These are phyloP conservation scores for Talaromyces sp. DNA, from an alignment of 2,329 filamentous ascomycete genomes.

Conservation along the genomic window DNA sequence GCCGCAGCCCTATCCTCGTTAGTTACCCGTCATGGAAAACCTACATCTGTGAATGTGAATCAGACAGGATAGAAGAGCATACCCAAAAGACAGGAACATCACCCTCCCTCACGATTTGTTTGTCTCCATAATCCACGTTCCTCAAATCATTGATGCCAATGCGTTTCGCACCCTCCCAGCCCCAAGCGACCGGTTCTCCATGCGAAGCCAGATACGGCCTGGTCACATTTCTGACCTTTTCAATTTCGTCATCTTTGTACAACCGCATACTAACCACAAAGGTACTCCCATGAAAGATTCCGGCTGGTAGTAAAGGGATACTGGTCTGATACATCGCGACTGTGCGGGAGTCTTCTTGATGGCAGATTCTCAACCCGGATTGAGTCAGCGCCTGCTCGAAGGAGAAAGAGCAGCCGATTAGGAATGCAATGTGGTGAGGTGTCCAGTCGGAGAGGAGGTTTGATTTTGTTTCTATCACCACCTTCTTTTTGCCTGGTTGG, in stretches of 20 bases:
- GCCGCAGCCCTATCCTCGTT: slow-evolving; percentile 59
- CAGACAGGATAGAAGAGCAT: slow-evolving; percentile 29
- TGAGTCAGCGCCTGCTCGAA: slow-evolving; percentile 58
- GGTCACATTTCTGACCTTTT: slow-evolving; percentile 55
- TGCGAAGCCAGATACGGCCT: slow-evolving; percentile 56
- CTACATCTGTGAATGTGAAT: no score
- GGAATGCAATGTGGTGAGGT: slow-evolving; percentile 57
- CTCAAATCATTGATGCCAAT: slow-evolving; percentile 57
- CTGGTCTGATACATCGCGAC: slow-evolving; percentile 62
- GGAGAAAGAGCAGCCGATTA: slow-evolving; percentile 63
- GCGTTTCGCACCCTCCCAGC: slow-evolving; percentile 54
- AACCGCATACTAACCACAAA: slow-evolving; percentile 64
- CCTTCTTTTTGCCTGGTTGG: slow-evolving; percentile 15
- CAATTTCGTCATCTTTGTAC: slow-evolving; percentile 51
- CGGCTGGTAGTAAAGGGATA: slow-evolving; percentile 56
- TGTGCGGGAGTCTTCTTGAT: slow-evolving; percentile 49
- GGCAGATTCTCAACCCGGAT: slow-evolving; percentile 52
- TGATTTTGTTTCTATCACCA: slow-evolving; percentile 33
- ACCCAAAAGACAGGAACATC: slow-evolving; percentile 35
- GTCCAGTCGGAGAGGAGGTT: slow-evolving; percentile 55
- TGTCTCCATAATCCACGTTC: slow-evolving; percentile 57
- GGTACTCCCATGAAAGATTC: slow-evolving; percentile 54
- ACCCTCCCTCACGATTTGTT: slow-evolving; percentile 24
- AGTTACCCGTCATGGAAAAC: slow-evolving; percentile 38
- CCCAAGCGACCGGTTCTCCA: slow-evolving; percentile 64